These are phyloP conservation scores for Tricholoma matsutake DNA, from an alignment of 768 basidiomycete species.

Conservation along the genomic window DNA sequence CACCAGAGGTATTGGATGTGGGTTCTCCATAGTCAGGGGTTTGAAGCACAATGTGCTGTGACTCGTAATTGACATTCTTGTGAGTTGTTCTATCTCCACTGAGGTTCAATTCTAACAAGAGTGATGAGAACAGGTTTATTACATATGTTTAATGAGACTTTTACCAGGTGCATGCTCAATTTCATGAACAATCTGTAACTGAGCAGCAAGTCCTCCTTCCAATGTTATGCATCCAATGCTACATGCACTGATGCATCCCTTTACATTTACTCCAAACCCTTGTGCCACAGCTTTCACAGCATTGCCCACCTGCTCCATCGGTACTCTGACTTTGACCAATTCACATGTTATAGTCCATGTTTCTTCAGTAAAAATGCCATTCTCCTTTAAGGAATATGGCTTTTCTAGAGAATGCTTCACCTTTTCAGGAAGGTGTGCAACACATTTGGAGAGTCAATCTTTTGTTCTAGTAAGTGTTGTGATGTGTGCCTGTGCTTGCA, in stretches of 20 bases:
- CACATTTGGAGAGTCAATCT: no score
- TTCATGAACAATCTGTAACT: slow-evolving; percentile 19
- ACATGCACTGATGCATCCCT: neutral
- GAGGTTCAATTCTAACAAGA: slow-evolving; percentile 4
- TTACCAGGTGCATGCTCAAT: slow-evolving; percentile 5
- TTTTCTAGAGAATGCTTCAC: no score
- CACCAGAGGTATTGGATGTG: neutral
- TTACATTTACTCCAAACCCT: neutral
- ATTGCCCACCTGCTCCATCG: neutral
- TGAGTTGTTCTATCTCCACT: slow-evolving; percentile 22
- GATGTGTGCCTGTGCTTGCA: no score
- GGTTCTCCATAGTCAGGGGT: neutral
- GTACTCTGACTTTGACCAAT: neutral
- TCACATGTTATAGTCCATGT: neutral
- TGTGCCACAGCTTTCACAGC: neutral
- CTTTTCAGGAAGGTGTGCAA: no score
- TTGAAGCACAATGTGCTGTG: slow-evolving; percentile 5
- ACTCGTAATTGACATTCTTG: slow-evolving; percentile 15
- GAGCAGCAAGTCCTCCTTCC: slow-evolving; percentile 16
- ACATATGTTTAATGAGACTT: no score
- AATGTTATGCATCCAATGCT: slow-evolving; percentile 1
- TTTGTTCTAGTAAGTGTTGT: no score
- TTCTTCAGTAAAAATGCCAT: neutral
- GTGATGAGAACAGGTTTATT: neutral
- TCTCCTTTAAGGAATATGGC: no score